phyloP scores from a whole-genome alignment of 352 stramenopile species.

The Phytophthora syringae region DNA sequence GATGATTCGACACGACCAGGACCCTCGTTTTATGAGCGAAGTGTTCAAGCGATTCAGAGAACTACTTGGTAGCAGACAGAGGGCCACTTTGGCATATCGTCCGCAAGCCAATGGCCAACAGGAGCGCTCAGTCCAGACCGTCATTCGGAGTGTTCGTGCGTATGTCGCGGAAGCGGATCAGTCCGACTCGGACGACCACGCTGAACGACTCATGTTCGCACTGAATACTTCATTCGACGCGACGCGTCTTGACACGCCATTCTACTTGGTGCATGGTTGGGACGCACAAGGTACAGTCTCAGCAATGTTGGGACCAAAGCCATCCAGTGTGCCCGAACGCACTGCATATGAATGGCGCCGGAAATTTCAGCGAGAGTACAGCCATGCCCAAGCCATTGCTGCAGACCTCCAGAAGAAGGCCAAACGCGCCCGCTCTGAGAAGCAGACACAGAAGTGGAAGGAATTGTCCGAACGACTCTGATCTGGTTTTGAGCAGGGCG shows the following conservation, averaged over 20 bases:
- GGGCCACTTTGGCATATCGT: slow-evolving; percentile 13
- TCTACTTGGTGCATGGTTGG: slow-evolving; percentile 16
- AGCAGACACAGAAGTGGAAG: not conserved
- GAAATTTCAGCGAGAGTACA: slow-evolving; percentile 14
- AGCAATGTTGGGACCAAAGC: slow-evolving; percentile 11
- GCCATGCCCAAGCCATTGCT: not conserved
- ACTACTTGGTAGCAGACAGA: not conserved
- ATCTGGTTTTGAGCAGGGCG: not conserved
- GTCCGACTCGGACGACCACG: slow-evolving; percentile 13
- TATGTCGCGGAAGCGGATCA: slow-evolving; percentile 10
- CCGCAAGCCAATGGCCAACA: slow-evolving; percentile 14
- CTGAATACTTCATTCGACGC: too few species aligned
- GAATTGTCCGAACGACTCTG: not conserved
- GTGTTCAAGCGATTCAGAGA: slow-evolving; percentile 7
- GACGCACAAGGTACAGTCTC: not conserved
- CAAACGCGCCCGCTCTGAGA: not conserved
- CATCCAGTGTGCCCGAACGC: not conserved
- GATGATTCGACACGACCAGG: not conserved
- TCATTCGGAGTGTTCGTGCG: slow-evolving; percentile 5
- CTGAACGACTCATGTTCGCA: slow-evolving; percentile 22
- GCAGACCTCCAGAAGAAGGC: slow-evolving; percentile 14
- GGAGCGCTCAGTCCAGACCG: slow-evolving; percentile 1
- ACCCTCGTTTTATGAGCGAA: not conserved
- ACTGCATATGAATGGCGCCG: slow-evolving; percentile 7
- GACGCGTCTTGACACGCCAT: slow-evolving; percentile 12